Evolutionary conservation across 352 stramenopile genomes (phyloP), one percentile per base, ranked within the genome.

Genomic region (Globisporangium canariense): DNA sequence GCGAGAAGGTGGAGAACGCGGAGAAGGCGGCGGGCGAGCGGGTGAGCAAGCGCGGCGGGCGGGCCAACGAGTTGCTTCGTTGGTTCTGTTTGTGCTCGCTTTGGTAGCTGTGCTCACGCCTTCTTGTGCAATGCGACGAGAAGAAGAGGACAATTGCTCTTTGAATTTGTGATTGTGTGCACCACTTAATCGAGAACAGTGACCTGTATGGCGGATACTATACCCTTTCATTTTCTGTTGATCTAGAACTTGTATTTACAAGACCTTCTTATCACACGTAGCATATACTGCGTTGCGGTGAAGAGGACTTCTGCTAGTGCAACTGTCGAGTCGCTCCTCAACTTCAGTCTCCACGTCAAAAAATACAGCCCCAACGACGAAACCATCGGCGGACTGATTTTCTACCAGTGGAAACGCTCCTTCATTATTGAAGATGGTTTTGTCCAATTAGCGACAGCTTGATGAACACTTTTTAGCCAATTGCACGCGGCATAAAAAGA

Each of bases 281-380:
- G 4, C 8, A 5, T 6, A 2, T 1, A 9, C 3, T 25, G 0
- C 5, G 6, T 0, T 1, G 20, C 16, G 7, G 14, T 28, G 11
- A 32, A 20, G 52, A 58, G 32, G 52, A 11, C n/a, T 3, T 20
- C 7, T n/a, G 10, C 18, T 13, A n/a, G 32, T 46, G 32, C 52
- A 58, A 58, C 52, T 32, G 52, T 58, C 9, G 18, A 10, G 28
- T 45, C 30, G 51, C 30, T 56, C 28, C 52, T 45, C 52, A 58
- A 58, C 52, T 58, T 58, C 52, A 58, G 52, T 10, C 52, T 43
- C 52, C 52, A 58, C 52, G 52, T 58, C 52, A 58, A 58, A 58
- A 58, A 52, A 52, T 16, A 52, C 46, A 49, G 13, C 46, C 2
- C 46, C 8, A 30, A 45, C 25, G 13, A 41, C 32, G 22, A 58